Percentiles rank a stretch among this genome's conserved stretches.
These are phyloP conservation scores for Colletotrichum sp. DNA, from an alignment of 2,329 filamentous ascomycete genomes.

Conservation along the genomic window DNA sequence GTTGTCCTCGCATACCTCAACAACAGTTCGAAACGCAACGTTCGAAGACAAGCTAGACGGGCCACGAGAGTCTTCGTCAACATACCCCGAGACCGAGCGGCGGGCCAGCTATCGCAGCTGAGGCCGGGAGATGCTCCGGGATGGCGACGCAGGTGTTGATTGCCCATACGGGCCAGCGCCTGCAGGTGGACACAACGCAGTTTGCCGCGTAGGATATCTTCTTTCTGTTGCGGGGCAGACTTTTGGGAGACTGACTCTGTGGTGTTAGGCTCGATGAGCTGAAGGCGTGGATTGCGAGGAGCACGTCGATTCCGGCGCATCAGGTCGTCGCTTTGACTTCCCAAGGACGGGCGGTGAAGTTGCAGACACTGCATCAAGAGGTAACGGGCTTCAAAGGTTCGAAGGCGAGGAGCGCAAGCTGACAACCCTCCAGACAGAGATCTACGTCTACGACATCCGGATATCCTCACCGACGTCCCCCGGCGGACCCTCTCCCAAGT, in stretches of 20 bases:
- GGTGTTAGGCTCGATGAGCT: conserved; percentile 78
- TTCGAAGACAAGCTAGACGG: background rate
- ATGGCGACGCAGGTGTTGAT: conserved; percentile 93
- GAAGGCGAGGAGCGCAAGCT: background rate
- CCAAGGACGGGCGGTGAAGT: conserved; percentile 83
- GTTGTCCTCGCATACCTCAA: background rate
- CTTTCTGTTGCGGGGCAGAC: background rate
- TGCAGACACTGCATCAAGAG: conserved; percentile 80
- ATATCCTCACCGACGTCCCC: conserved; percentile 65
- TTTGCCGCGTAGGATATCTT: conserved; percentile 70
- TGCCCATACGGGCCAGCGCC: conserved; percentile 88
- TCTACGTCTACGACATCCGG: conserved; percentile 90
- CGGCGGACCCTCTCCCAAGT: conserved; percentile 45
- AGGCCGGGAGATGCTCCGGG: conserved; percentile 55
- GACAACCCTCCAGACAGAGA: conserved; percentile 67
- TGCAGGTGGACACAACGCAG: conserved; percentile 77
- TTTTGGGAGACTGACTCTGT: background rate
- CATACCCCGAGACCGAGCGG: background rate
- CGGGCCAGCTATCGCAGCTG: conserved; percentile 14
- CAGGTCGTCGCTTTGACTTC: conserved; percentile 88
- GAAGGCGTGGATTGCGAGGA: conserved; percentile 78
- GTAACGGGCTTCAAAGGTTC: conserved; percentile 41
- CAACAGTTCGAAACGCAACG: background rate
- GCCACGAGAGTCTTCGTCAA: background rate
- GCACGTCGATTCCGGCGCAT: conserved; percentile 74